Conservation (phyloP, 306 rosid genomes). For the Hippophae tibetana region DNA sequence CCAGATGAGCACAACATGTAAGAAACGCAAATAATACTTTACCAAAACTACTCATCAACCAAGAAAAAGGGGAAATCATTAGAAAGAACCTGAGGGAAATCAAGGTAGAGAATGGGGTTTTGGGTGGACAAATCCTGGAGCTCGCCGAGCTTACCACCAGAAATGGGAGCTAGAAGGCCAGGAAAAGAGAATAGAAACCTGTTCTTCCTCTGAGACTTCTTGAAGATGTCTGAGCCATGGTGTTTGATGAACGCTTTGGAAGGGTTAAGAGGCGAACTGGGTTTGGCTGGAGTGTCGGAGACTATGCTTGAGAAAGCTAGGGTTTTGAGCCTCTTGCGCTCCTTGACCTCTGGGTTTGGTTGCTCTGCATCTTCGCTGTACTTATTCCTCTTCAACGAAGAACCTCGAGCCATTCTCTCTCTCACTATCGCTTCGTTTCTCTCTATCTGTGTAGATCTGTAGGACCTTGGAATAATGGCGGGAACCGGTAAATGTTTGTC, state of each 20-base stretch:
- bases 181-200: conserved; percentile 79
- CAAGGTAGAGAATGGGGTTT: conserved; percentile 77
- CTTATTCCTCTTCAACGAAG: conserved; percentile 27
- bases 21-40: not conserved
- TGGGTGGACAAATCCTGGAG: conserved; percentile 77
- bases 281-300: conserved; percentile 38
- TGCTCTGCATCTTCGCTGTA: conserved; percentile 2
- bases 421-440: not conserved
- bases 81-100: conserved; percentile 62
- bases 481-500: no score
- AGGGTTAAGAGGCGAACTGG: conserved; percentile 34
- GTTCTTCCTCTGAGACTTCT: conserved; percentile 77
- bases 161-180: conserved; percentile 58
- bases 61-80: not conserved
- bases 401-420: conserved; percentile 31
- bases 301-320: conserved; percentile 54
- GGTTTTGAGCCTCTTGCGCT: conserved; percentile 67
- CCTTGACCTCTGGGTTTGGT: conserved; percentile 26
- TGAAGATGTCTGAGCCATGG: conserved; percentile 75
- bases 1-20: not conserved
- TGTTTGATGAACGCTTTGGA: conserved; percentile 58
- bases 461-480: no score
- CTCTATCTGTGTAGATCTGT: not conserved
- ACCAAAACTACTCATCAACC: not conserved
- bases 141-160: conserved; percentile 85